These are phyloP conservation scores for Gossypium mustelinum DNA, from an alignment of 345 rosid species.

Conservation along the genomic window DNA sequence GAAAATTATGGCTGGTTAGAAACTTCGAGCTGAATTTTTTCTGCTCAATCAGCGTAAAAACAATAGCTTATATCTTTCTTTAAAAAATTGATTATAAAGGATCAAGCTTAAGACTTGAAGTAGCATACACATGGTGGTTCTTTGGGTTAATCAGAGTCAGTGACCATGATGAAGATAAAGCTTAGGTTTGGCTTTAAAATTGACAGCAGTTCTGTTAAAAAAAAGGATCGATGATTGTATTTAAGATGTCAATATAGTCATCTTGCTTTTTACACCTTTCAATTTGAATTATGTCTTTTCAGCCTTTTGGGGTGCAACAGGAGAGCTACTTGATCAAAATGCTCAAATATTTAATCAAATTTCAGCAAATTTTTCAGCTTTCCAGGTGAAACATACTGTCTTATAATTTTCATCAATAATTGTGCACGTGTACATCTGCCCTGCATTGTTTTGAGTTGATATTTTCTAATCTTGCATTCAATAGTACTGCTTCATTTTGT, in stretches of 20 bases:
- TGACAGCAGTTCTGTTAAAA: no score
- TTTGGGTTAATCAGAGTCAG: not conserved
- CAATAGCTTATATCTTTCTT: not conserved
- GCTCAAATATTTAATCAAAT: conserved; percentile 68
- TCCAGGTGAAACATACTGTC: conserved; percentile 48
- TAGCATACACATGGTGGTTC: not conserved
- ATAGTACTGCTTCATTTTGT: no score
- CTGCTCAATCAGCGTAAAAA: not conserved
- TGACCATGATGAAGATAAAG: not conserved
- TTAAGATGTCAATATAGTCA: not conserved
- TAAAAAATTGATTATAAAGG: not conserved
- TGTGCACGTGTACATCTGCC: not conserved
- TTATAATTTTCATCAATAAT: not conserved
- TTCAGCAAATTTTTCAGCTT: conserved; percentile 57
- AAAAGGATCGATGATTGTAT: not conserved
- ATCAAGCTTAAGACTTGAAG: not conserved
- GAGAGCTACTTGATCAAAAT: conserved; percentile 75
- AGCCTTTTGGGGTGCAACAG: conserved; percentile 68
- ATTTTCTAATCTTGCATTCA: not conserved
- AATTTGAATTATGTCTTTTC: conserved; percentile 21
- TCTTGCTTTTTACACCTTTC: not conserved
- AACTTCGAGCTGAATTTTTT: conserved; percentile 3
- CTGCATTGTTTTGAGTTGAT: not conserved
- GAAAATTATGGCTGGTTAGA: not conserved
- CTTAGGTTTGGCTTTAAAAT: not conserved